Percentiles rank a stretch among this genome's conserved stretches.
Evolutionary conservation across 139 green algal species (phyloP).

Genomic region (Ettlia oleoabundans): DNA sequence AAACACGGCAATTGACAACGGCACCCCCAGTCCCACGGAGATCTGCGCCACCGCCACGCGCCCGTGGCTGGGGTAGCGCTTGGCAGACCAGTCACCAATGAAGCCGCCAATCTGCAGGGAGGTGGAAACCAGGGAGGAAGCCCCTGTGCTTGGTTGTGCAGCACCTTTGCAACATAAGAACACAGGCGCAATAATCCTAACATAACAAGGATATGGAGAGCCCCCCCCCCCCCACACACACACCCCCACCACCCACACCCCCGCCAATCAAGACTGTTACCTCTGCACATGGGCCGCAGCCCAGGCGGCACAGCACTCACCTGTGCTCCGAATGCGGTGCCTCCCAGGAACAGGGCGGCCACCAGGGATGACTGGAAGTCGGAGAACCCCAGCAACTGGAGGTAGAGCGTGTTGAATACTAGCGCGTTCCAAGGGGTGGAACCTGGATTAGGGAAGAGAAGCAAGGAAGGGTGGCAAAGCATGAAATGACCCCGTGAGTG

Average conservation of each 20-base stretch:
- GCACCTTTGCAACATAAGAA: no score
- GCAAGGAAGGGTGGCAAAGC: neutral
- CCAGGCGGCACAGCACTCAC: neutral
- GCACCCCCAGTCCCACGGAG: slow-evolving; percentile 54
- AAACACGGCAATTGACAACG: slow-evolving; percentile 32
- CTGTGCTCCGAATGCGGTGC: slow-evolving; percentile 40
- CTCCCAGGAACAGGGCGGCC: slow-evolving; percentile 41
- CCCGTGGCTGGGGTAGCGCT: slow-evolving; percentile 54
- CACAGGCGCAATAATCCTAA: no score
- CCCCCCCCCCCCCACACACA: no score
- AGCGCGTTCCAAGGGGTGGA: slow-evolving; percentile 55
- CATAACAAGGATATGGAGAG: no score
- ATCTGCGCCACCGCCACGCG: slow-evolving; percentile 60
- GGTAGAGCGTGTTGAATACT: slow-evolving; percentile 59
- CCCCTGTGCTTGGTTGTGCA: no score
- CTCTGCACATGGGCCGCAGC: neutral
- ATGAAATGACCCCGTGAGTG: no score
- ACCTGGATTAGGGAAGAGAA: slow-evolving; percentile 16
- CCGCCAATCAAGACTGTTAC: no score
- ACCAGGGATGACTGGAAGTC: slow-evolving; percentile 43
- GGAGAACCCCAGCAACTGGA: slow-evolving; percentile 60
- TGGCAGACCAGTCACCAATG: slow-evolving; percentile 55
- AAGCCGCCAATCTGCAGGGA: slow-evolving; percentile 28
- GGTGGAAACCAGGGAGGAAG: neutral
- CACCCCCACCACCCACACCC: no score